Conservation (phyloP, 2,329 filamentous ascomycete species). For the Lachnellula arida region DNA sequence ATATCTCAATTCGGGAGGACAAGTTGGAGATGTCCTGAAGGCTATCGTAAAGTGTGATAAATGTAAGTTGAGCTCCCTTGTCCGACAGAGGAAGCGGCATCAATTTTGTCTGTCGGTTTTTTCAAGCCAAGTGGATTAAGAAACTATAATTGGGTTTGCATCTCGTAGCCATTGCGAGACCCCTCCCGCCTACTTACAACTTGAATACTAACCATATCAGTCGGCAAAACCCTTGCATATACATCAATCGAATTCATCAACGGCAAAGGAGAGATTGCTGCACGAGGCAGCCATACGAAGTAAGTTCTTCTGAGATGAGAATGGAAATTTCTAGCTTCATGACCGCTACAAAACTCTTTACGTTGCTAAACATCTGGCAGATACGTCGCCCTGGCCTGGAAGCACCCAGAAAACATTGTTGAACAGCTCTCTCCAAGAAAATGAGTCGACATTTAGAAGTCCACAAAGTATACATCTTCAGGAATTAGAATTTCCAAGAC, state of each 20-base stretch:
- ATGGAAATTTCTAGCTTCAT: neutral
- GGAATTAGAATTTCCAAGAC: neutral
- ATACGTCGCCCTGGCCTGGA: conserved; percentile 33
- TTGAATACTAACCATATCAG: conserved; percentile 52
- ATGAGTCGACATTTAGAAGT: neutral
- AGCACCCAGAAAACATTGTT: conserved; percentile 32
- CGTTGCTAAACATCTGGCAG: conserved; percentile 17
- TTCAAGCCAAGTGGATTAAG: conserved; percentile 35
- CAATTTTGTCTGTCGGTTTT: too few relatives aligned
- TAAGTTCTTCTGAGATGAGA: conserved; percentile 29
- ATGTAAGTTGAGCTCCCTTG: conserved; percentile 46
- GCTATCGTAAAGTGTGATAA: conserved; percentile 57
- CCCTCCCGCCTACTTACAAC: conserved; percentile 39
- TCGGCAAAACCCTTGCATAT: conserved; percentile 60
- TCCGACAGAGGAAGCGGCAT: too few relatives aligned
- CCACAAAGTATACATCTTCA: neutral
- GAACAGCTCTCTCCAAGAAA: conserved; percentile 28
- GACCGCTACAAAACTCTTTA: neutral
- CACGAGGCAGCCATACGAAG: conserved; percentile 64
- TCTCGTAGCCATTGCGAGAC: too few relatives aligned
- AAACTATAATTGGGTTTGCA: conserved; percentile 34
- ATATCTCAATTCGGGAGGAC: conserved; percentile 55
- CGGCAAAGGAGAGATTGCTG: conserved; percentile 53
- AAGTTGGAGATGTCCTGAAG: conserved; percentile 50
- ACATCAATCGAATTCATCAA: conserved; percentile 58